Base-by-base conservation (phyloP, 148 eudicot genomes). In the Rhododendron griersonianum region DNA sequence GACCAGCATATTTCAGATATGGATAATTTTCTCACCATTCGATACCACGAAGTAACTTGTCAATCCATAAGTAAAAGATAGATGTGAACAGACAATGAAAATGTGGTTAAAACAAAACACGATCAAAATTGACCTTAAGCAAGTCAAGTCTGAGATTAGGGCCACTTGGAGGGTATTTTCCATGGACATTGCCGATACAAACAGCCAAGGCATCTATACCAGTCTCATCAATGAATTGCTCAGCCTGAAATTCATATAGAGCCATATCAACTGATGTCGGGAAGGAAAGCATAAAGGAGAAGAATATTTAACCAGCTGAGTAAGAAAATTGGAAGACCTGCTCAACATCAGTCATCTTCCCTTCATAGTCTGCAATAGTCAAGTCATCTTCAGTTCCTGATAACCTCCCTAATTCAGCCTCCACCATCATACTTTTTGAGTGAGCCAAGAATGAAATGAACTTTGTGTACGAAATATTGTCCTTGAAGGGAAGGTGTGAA, bases 141-240 rank as follows among this genome's bases (percentile, higher is more conserved):
- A 98, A 94, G 92, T 95, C 98, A 86, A 98, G 95, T 89, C 88
- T 93, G 78, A 98, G 95, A 85, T 94, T 91, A 81, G 98, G 98
- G 80, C 99, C 99, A 90, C 88, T 93, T 81, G 94, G 91, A 84
- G 99, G 99, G 85, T 98, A 98, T 88, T 93, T 95, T 73, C 99
- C 99, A 84, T 98, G 99, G 88, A 98, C 98, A 89, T 98, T 98
- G 87, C 99, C 99, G 50, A 98, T 93, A 87, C 99, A 98, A 84
- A 98, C 98, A 75, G 98, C 99, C 87, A 98, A 89, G 90, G 98
- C 96, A 91, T 98, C 99, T 85, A 98, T 90, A 65, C 92, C 93
- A 16, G 98, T 95, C 82, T 91, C 90, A 73, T 94, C 94, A 51
- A 98, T 98, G 89, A 98, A 98, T 84, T 94, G 93, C 83, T 86